Base-by-base conservation (phyloP, 805 yeast species). In the Nakazawaea pomicola region DNA sequence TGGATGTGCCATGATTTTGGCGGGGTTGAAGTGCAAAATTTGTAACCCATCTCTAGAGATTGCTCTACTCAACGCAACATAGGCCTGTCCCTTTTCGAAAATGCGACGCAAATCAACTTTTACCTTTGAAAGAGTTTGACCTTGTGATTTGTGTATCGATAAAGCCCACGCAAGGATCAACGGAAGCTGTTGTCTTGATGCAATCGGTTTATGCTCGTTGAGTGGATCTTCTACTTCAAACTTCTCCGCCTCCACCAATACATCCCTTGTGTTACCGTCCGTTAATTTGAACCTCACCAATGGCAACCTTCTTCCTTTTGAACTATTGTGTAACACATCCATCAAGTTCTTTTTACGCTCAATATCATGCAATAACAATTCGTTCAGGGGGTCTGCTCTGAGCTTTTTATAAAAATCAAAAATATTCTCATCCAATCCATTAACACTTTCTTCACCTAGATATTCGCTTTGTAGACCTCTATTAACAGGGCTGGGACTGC, bases 131-230 rank as follows among this genome's bases (percentile, higher is more conserved):
- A 89, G 60, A 0, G 98, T 85, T 60, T 91, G 90, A 1, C 99
- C 99, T 58, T 91, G 99, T 0, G 97, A 80, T 62, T 93, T 91
- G 57, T 93, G 99, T 33, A 93, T 90, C 0, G 97, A 89, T 33
- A 93, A 61, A 0, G 99, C 89, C 97, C 98, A 93, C 0, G 99
- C 95, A n/a, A 90, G 65, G 51, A 91, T 80, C 40, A 93, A 63
- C 0, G 99, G 99, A 2, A 93, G 50, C 55, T 93, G 99, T 0
- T 70, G 67, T 51, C 97, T 68, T 2, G 83, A 69, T 1, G 86
- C 95, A 11, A 87, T 49, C 0, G 82, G 76, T 7, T 68, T 68
- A 16, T 83, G 87, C 38, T 83, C 88, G 21, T 41, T 36, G 10
- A 23, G 29, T 7, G 40, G 40, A 58, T 88, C 95, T 48, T 82